Evolutionary conservation across 495 filamentous ascomycete genomes (phyloP).

Genomic region (Jackrogersella minutella): DNA sequence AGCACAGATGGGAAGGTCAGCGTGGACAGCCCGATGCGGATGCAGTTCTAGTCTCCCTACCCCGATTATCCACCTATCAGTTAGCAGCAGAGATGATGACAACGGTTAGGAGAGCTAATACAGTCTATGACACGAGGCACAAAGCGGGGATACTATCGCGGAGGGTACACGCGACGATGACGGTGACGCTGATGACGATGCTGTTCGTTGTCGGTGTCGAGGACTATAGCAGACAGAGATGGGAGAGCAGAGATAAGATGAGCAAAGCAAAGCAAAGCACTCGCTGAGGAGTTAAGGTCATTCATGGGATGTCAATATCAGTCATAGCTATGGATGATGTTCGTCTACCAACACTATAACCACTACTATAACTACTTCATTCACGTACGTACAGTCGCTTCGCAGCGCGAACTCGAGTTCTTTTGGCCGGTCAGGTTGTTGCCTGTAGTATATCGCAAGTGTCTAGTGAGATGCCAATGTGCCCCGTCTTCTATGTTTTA

Average conservation of each 20-base stretch:
- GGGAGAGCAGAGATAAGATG: background rate
- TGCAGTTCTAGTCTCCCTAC: slow-evolving; percentile 16
- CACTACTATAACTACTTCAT: background rate
- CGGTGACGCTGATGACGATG: background rate
- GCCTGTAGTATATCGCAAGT: background rate
- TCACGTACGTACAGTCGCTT: background rate
- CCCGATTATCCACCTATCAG: slow-evolving; percentile 1
- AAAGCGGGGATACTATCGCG: background rate
- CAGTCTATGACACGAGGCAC: slow-evolving; percentile 21
- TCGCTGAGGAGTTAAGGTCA: slow-evolving; percentile 29
- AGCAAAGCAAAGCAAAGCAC: slow-evolving; percentile 18
- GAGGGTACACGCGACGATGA: background rate
- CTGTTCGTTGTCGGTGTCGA: background rate
- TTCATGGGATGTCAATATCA: slow-evolving; percentile 14
- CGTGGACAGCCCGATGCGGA: slow-evolving; percentile 33
- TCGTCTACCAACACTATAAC: background rate
- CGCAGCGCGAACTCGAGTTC: background rate
- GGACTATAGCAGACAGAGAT: background rate
- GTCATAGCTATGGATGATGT: slow-evolving; percentile 16
- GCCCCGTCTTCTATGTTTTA: too few species aligned
- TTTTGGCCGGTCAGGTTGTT: background rate
- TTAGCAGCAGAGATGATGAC: slow-evolving; percentile 1
- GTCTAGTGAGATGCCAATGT: too few species aligned
- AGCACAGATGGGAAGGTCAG: slow-evolving; percentile 33
- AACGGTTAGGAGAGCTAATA: slow-evolving; percentile 17